Evolutionary conservation across 176 grass and related monocot genomes (phyloP).

Genomic region (Cenchrus purpureus): DNA sequence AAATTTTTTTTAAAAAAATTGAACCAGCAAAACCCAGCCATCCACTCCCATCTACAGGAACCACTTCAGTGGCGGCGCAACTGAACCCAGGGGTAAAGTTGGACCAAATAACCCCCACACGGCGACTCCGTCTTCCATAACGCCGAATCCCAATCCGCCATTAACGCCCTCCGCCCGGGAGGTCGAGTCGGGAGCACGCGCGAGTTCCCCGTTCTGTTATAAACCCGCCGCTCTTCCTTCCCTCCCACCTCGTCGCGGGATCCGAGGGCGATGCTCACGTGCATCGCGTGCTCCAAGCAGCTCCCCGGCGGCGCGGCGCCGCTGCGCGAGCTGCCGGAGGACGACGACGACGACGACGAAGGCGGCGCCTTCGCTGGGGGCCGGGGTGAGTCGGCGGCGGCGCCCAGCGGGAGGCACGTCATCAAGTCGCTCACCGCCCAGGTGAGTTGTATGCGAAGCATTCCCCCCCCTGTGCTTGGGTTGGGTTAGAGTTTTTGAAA

Average conservation of each 20-base stretch:
- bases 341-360: conserved; percentile 59
- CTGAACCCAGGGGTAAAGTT: not conserved
- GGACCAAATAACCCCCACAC: not conserved
- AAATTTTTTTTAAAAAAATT: not conserved
- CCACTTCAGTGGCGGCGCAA: not conserved
- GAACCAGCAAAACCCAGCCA: not conserved
- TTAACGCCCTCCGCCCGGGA: conserved; percentile 28
- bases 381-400: conserved; percentile 33
- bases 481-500: conserved; percentile 7
- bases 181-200: not conserved
- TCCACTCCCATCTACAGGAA: not conserved
- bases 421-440: conserved; percentile 73
- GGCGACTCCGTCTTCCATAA: conserved; percentile 28
- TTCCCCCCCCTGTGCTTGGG: not conserved
- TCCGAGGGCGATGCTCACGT: conserved; percentile 74
- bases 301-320: conserved; percentile 44
- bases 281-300: conserved; percentile 90
- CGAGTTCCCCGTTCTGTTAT: conserved; percentile 13
- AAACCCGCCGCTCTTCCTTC: not conserved
- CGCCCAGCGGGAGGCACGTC: conserved; percentile 68
- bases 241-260: not conserved
- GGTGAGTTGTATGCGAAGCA: conserved; percentile 36
- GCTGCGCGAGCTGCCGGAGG: conserved; percentile 52
- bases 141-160: conserved; percentile 41
- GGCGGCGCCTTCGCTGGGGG: conserved; percentile 20